phyloP scores from a whole-genome alignment of 2,329 filamentous ascomycete species.

The Arthrinium phaeospermum region DNA sequence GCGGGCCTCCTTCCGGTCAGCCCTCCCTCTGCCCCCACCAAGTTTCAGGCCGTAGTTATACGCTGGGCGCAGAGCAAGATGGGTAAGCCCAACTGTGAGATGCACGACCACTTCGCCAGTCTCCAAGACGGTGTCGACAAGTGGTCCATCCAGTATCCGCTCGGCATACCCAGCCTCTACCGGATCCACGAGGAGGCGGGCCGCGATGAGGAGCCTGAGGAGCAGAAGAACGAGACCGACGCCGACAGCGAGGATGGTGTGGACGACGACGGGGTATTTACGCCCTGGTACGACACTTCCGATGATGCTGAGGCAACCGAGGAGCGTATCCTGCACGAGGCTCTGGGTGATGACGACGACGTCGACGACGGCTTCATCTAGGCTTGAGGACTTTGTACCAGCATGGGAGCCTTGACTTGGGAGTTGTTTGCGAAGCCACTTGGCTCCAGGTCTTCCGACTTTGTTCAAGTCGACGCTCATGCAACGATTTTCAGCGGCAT shows the following conservation, averaged over 20 bases:
- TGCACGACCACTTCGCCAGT: neutral
- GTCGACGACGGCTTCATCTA: neutral
- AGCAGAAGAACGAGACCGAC: neutral
- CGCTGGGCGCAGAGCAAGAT: neutral
- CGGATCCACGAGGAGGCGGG: neutral
- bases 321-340: neutral
- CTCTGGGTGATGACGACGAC: neutral
- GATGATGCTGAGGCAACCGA: neutral
- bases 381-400: neutral
- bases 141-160: neutral
- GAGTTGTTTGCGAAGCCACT: too few relatives aligned
- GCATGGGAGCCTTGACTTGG: too few relatives aligned
- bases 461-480: too few relatives aligned
- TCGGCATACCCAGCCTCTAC: neutral
- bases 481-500: too few relatives aligned
- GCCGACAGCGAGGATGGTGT: neutral
- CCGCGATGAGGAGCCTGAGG: neutral
- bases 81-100: neutral
- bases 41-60: neutral
- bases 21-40: neutral
- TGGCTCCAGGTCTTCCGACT: too few relatives aligned
- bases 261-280: neutral
- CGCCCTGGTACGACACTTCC: neutral
- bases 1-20: neutral
- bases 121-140: neutral